Percentiles rank a stretch among this genome's conserved stretches.
Evolutionary conservation across 2,329 filamentous ascomycete species (phyloP).

Genomic region (Penicillium frequentans): DNA sequence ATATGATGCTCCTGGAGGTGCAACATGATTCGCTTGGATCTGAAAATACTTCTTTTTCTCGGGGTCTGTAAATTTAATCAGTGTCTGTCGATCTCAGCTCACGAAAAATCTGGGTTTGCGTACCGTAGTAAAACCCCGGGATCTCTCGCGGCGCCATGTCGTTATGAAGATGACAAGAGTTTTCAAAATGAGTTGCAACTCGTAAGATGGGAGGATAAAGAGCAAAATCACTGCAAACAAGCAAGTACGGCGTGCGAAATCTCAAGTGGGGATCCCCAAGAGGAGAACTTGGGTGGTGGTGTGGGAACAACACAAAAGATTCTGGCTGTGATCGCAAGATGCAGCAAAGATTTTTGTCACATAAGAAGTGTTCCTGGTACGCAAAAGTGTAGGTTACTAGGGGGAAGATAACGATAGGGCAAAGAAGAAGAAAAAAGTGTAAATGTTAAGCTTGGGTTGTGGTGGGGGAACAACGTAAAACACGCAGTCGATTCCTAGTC

Average conservation of each 20-base stretch:
- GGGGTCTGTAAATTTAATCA: constrained; percentile 30
- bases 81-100: neutral
- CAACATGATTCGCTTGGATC: constrained; percentile 56
- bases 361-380: no score
- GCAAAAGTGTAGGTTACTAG: no score
- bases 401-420: no score
- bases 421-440: neutral
- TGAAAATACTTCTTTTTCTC: constrained; percentile 68
- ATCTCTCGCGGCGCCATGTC: constrained; percentile 19
- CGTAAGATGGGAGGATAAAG: neutral
- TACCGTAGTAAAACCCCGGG: constrained; percentile 37
- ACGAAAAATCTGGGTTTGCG: constrained; percentile 3
- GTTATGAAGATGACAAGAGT: neutral
- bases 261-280: no score
- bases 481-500: neutral
- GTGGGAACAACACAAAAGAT: no score
- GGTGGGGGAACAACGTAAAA: neutral
- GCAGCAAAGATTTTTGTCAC: no score
- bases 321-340: no score
- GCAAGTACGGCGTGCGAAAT: neutral
- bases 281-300: neutral
- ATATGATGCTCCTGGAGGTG: constrained; percentile 54
- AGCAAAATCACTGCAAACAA: neutral
- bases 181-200: neutral
- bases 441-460: neutral